These are phyloP conservation scores for Tuber brumale DNA, from an alignment of 495 filamentous ascomycete genomes.

Conservation along the genomic window DNA sequence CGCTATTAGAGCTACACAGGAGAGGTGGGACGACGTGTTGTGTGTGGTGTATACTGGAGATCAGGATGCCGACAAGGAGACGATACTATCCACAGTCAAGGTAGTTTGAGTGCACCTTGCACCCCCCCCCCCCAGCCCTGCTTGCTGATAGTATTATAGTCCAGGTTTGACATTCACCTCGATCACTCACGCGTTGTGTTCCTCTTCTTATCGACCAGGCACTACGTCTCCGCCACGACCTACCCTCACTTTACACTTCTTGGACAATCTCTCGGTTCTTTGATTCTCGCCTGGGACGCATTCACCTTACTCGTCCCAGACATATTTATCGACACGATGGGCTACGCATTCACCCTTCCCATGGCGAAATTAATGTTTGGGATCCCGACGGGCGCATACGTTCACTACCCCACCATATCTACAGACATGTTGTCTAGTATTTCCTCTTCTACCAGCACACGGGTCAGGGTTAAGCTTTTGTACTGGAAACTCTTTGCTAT, in stretches of 20 bases:
- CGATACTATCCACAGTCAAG: constrained; percentile 70
- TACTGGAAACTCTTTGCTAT: constrained; percentile 85
- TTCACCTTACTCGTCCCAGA: constrained; percentile 87
- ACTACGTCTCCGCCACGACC: constrained; percentile 72
- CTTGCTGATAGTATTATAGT: constrained; percentile 45
- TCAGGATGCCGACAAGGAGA: constrained; percentile 70
- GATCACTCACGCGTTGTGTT: constrained; percentile 77
- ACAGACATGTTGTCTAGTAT: constrained; percentile 93
- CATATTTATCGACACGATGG: constrained; percentile 95
- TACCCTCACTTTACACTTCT: constrained; percentile 93
- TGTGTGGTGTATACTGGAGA: constrained; percentile 94
- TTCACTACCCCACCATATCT: constrained; percentile 96
- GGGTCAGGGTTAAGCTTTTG: constrained; percentile 61
- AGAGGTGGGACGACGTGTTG: constrained; percentile 77
- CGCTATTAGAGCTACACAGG: constrained; percentile 84
- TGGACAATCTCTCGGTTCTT: constrained; percentile 80
- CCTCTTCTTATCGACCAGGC: constrained; percentile 79
- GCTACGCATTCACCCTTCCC: constrained; percentile 84
- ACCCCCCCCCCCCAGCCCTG: not conserved
- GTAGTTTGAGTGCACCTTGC: constrained; percentile 43
- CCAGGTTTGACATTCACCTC: constrained; percentile 86
- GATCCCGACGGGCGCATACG: constrained; percentile 85
- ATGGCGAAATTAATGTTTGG: constrained; percentile 77
- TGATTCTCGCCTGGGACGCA: constrained; percentile 85
- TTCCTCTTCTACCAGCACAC: constrained; percentile 46